A percentile compares a stretch with the other conserved stretches of the same genome.
phyloP scores from a whole-genome alignment of 75 land plant species.

The Cunninghamia lanceolata region DNA sequence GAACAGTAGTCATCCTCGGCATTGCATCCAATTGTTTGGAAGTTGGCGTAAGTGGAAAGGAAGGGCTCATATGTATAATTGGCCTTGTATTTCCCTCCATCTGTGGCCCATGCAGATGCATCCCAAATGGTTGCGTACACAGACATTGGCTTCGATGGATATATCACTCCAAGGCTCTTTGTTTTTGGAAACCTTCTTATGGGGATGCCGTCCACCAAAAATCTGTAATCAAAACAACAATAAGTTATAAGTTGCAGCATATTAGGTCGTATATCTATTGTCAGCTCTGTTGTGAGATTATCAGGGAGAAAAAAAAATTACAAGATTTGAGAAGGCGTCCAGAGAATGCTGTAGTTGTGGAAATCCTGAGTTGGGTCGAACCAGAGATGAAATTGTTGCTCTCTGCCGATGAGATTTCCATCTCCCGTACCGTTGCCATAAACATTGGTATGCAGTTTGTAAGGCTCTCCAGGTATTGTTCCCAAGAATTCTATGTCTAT shows the following conservation, averaged over 20 bases:
- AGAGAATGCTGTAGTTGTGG: constrained; percentile 33
- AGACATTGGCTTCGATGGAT: constrained; percentile 21
- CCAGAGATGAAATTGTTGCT: constrained; percentile 32
- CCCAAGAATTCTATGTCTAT: constrained; percentile 29
- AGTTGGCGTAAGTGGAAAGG: constrained; percentile 14
- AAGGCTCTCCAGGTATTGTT: constrained; percentile 27
- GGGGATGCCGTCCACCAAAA: constrained; percentile 35
- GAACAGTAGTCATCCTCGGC: background rate
- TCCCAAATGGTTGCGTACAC: constrained; percentile 24
- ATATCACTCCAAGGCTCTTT: constrained; percentile 11
- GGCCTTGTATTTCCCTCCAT: constrained; percentile 18
- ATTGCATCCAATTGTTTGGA: constrained; percentile 6
- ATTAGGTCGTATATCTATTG: background rate
- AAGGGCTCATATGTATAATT: constrained; percentile 18
- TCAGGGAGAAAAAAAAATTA: background rate
- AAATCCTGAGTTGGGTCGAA: constrained; percentile 44
- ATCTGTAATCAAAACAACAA: constrained; percentile 14
- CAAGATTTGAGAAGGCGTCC: constrained; percentile 38
- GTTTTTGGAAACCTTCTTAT: constrained; percentile 21
- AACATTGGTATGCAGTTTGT: constrained; percentile 31
- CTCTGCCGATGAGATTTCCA: constrained; percentile 20
- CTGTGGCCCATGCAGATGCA: constrained; percentile 20
- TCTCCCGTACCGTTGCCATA: constrained; percentile 25
- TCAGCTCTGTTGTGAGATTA: background rate
- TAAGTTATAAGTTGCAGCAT: background rate